phyloP scores from a whole-genome alignment of 2,329 filamentous ascomycete genomes.

The Fusarium multiceps region DNA sequence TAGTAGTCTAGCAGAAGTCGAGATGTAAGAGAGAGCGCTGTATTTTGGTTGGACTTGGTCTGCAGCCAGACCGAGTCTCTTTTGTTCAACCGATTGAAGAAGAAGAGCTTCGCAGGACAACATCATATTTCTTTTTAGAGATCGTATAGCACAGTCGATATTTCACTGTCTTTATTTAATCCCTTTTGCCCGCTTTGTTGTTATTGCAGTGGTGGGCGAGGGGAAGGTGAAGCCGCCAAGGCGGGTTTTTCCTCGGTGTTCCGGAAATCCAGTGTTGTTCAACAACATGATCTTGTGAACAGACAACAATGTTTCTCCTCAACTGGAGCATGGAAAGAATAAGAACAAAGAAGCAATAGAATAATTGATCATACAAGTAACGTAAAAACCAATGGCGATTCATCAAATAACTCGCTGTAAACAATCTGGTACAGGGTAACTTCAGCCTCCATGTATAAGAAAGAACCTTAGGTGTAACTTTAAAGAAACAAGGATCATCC shows the following conservation, averaged over 20 bases:
- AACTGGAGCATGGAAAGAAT: not conserved
- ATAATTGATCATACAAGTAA: accelerated
- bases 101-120: not conserved
- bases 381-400: not conserved
- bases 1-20: not conserved
- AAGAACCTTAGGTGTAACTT: not conserved
- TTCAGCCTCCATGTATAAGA: not conserved
- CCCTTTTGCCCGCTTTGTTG: not conserved
- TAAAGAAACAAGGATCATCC: not conserved
- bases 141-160: no score
- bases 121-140: not conserved
- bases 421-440: not conserved
- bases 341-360: not conserved
- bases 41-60: not conserved
- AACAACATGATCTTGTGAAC: not conserved
- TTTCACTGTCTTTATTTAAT: not conserved
- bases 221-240: not conserved
- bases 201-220: not conserved
- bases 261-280: not conserved
- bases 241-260: not conserved
- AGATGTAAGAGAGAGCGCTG: not conserved
- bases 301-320: not conserved
- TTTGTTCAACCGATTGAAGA: not conserved
- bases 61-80: not conserved
- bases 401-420: not conserved